Conservation (phyloP, 345 rosid species). For the Citrus maxima region DNA sequence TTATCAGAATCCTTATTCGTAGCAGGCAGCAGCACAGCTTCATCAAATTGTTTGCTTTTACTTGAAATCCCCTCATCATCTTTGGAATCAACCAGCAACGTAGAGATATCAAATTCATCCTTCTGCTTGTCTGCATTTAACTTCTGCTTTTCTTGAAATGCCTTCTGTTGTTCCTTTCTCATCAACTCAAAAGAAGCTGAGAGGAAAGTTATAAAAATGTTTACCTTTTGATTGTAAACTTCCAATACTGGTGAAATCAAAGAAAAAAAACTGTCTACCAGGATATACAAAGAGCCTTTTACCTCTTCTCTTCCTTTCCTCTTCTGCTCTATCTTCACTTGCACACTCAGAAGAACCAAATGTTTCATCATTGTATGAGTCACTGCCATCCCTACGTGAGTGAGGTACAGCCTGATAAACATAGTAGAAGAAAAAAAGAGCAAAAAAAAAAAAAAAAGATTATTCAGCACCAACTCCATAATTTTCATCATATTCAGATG, state of each 20-base stretch:
- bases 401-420: slow-evolving; percentile 69
- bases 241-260: not conserved
- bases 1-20: slow-evolving; percentile 36
- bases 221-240: slow-evolving; percentile 14
- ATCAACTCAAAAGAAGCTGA: slow-evolving; percentile 90
- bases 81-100: slow-evolving; percentile 58
- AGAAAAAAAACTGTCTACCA: not conserved
- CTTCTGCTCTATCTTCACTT: slow-evolving; percentile 89
- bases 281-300: slow-evolving; percentile 14
- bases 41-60: slow-evolving; percentile 38
- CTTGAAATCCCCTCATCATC: slow-evolving; percentile 48
- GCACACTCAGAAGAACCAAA: slow-evolving; percentile 83
- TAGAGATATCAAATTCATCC: slow-evolving; percentile 61
- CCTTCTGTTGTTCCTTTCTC: slow-evolving; percentile 93
- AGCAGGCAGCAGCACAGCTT: slow-evolving; percentile 25
- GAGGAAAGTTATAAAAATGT: slow-evolving; percentile 19
- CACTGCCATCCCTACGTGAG: slow-evolving; percentile 60
- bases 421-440: not conserved
- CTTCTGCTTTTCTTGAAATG: slow-evolving; percentile 77
- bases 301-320: slow-evolving; percentile 97
- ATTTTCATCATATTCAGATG: not conserved
- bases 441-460: not conserved
- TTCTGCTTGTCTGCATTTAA: slow-evolving; percentile 52
- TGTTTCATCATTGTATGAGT: slow-evolving; percentile 84
- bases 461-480: slow-evolving; percentile 1